Percentiles rank a stretch among this genome's conserved stretches.
phyloP scores from a whole-genome alignment of 2,329 filamentous ascomycete species.

The Trichoderma sp. region DNA sequence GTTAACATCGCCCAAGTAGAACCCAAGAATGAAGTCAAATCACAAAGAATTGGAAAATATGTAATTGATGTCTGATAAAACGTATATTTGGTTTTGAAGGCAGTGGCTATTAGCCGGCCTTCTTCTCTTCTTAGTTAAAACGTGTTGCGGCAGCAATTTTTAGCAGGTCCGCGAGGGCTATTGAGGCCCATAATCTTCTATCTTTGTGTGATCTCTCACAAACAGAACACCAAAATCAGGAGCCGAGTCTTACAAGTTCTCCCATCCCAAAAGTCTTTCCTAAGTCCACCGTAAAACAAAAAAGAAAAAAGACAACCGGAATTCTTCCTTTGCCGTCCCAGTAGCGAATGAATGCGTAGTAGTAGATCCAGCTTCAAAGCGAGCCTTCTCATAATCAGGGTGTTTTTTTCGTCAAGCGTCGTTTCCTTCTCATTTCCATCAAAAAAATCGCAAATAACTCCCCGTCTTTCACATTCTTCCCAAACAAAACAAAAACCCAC shows the following conservation, averaged over 20 bases:
- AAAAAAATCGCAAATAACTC: slow-evolving; percentile 15
- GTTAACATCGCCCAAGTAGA: neutral
- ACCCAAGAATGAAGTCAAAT: neutral
- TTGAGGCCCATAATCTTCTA: slow-evolving; percentile 20
- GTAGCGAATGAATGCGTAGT: slow-evolving; percentile 4
- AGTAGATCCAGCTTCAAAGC: slow-evolving; percentile 4
- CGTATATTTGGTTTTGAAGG: slow-evolving; percentile 22
- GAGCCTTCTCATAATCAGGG: slow-evolving; percentile 21
- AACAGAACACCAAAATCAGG: slow-evolving; percentile 13
- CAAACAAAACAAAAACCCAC: slow-evolving; percentile 1
- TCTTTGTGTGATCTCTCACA: slow-evolving; percentile 13
- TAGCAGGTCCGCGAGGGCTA: slow-evolving; percentile 12
- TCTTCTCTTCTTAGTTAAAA: neutral
- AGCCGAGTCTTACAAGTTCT: neutral
- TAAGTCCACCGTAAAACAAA: slow-evolving; percentile 5
- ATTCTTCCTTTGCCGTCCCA: neutral
- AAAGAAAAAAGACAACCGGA: neutral
- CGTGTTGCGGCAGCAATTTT: slow-evolving; percentile 20
- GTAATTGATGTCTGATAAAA: slow-evolving; percentile 11
- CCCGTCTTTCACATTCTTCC: slow-evolving; percentile 17
- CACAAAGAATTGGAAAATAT: neutral
- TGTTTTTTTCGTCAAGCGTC: slow-evolving; percentile 22
- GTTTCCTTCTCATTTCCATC: slow-evolving; percentile 21
- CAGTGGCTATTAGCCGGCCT: neutral
- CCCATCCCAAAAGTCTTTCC: neutral